These are phyloP conservation scores for Schizophyllum amplum DNA, from an alignment of 1,284 basidiomycete species.

Conservation along the genomic window DNA sequence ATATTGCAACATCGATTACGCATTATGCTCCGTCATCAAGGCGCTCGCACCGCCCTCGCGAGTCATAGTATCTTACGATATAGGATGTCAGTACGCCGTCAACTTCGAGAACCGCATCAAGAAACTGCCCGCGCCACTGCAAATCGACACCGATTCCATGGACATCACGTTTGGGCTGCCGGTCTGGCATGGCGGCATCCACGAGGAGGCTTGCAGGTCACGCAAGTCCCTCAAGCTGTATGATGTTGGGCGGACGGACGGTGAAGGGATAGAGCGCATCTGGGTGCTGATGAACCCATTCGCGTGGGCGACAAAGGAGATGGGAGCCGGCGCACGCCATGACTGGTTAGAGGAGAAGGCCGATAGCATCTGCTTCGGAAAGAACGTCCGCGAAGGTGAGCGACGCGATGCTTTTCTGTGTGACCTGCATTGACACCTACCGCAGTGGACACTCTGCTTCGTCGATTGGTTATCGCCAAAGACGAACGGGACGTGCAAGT, in stretches of 20 bases:
- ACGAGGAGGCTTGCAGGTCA: conserved; percentile 14
- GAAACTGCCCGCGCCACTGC: conserved; percentile 4
- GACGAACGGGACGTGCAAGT: conserved; percentile 10
- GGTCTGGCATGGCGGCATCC: conserved; percentile 19
- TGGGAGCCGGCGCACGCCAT: conserved; percentile 16
- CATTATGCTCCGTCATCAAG: conserved; percentile 3
- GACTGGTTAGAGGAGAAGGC: conserved; percentile 18
- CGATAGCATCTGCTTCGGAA: conserved; percentile 13
- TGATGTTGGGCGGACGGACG: conserved; percentile 17
- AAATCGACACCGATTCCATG: background rate
- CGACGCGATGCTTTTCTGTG: background rate
- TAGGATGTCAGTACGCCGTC: conserved; percentile 14
- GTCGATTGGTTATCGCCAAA: conserved; percentile 8
- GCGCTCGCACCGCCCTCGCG: background rate
- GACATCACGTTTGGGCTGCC: conserved; percentile 13
- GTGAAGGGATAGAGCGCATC: conserved; percentile 18
- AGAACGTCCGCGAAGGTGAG: conserved; percentile 13
- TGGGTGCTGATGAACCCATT: conserved; percentile 19
- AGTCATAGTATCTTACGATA: conserved; percentile 16
- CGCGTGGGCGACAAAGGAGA: conserved; percentile 16
- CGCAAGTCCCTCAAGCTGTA: conserved; percentile 13
- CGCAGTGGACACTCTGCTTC: conserved; percentile 4
- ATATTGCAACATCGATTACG: conserved; percentile 13
- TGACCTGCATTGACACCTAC: background rate
- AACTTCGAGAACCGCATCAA: conserved; percentile 5